phyloP scores from a whole-genome alignment of 352 stramenopile genomes.

The Phytophthora europaea region DNA sequence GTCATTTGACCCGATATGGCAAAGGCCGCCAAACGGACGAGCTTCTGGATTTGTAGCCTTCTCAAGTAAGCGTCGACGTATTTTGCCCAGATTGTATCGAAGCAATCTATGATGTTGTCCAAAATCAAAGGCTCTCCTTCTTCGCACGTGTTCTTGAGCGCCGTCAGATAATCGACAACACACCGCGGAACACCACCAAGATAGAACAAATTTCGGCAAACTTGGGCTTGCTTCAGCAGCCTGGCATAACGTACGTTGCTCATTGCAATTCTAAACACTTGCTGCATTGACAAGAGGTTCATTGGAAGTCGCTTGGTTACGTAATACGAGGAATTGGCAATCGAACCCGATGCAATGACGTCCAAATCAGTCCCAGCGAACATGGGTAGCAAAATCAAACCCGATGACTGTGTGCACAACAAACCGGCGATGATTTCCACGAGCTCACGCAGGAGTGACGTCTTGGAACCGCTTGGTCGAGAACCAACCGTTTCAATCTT shows the following conservation, averaged over 20 bases:
- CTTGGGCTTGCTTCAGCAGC: neutral
- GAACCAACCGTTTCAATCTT: neutral
- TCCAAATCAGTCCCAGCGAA: neutral
- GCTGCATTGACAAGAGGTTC: neutral
- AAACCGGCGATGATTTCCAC: neutral
- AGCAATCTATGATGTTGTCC: slow-evolving; percentile 8
- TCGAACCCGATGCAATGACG: neutral
- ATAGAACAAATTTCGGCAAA: slow-evolving; percentile 15
- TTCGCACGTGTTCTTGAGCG: neutral
- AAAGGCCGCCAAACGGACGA: neutral
- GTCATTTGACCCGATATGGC: neutral
- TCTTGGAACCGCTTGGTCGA: neutral
- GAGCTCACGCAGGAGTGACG: neutral
- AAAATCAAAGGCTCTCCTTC: neutral
- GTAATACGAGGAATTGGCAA: neutral
- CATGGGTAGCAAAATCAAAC: neutral
- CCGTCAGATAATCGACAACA: slow-evolving; percentile 17
- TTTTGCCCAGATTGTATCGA: slow-evolving; percentile 1
- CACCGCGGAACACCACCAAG: slow-evolving; percentile 24
- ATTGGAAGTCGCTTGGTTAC: neutral
- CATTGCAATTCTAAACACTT: neutral
- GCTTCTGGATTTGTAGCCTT: neutral
- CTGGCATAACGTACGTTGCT: slow-evolving; percentile 12
- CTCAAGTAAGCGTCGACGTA: slow-evolving; percentile 4
- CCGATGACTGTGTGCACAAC: neutral